A percentile compares a stretch with the other conserved stretches of the same genome.
Conservation (phyloP, 441 rosid genomes). For the Pelargonium fulgidum region DNA sequence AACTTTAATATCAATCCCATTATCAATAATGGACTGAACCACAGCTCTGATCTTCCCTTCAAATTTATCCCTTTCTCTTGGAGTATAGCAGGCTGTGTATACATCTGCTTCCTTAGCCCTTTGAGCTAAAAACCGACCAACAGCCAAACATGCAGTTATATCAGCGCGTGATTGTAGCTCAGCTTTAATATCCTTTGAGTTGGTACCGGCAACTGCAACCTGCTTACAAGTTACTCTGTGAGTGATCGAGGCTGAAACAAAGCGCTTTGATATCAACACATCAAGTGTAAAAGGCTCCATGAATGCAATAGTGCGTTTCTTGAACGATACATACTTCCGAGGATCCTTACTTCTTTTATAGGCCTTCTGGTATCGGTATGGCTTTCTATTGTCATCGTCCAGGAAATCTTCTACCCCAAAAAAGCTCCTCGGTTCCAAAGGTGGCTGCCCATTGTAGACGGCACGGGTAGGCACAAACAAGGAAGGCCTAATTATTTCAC, state of each 20-base stretch:
- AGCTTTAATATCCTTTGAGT: slow-evolving; percentile 84
- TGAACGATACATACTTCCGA: slow-evolving; percentile 67
- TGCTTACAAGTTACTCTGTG: slow-evolving; percentile 81
- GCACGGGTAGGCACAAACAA: slow-evolving; percentile 28
- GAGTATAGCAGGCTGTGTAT: slow-evolving; percentile 68
- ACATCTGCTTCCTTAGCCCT: slow-evolving; percentile 85
- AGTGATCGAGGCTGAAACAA: slow-evolving; percentile 79
- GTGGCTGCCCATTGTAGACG: slow-evolving; percentile 56
- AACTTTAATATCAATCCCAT: slow-evolving; percentile 69
- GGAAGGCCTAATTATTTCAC: slow-evolving; percentile 35
- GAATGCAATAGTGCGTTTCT: slow-evolving; percentile 69
- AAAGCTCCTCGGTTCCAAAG: slow-evolving; percentile 68
- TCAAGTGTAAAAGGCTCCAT: slow-evolving; percentile 92
- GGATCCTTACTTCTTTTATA: slow-evolving; percentile 63
- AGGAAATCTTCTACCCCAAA: slow-evolving; percentile 91
- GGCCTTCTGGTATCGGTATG: slow-evolving; percentile 74
- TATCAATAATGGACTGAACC: slow-evolving; percentile 83
- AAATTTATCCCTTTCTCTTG: slow-evolving; percentile 79
- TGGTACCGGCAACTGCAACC: slow-evolving; percentile 87
- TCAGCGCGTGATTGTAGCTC: slow-evolving; percentile 64
- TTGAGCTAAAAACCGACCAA: slow-evolving; percentile 64
- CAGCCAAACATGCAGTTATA: slow-evolving; percentile 73
- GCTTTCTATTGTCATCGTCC: slow-evolving; percentile 77
- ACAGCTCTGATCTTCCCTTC: slow-evolving; percentile 92
- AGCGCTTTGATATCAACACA: slow-evolving; percentile 77